These are phyloP conservation scores for Eucalyptus virginea DNA, from an alignment of 345 rosid genomes.

Conservation along the genomic window DNA sequence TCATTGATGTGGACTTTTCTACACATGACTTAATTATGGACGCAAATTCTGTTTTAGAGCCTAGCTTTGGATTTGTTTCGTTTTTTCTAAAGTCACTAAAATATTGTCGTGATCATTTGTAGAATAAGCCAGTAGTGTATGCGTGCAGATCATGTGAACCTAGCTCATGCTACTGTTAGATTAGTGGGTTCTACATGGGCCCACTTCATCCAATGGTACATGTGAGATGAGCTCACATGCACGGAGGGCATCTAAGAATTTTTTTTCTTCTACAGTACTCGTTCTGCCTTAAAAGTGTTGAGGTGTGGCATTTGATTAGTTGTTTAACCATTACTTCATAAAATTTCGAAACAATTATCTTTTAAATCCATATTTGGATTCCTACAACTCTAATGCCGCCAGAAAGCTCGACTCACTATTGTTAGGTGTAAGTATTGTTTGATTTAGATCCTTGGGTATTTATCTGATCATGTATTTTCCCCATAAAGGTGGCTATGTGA, in stretches of 20 bases:
- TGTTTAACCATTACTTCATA: not conserved
- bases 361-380: not conserved
- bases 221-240: not conserved
- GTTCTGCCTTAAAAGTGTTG: rapidly evolving
- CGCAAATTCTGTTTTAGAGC: no score
- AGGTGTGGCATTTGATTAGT: not conserved
- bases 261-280: no score
- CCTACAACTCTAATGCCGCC: not conserved
- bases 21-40: no score
- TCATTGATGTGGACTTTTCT: no score
- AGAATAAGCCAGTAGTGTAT: no score
- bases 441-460: no score
- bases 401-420: rapidly evolving
- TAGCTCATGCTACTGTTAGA: not conserved
- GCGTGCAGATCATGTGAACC: no score
- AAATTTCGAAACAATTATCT: not conserved
- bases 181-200: not conserved
- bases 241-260: rapidly evolving
- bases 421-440: not conserved
- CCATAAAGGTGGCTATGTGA: rapidly evolving
- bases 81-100: no score
- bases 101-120: no score
- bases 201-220: not conserved
- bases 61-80: no score
- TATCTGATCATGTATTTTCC: no score